Base-by-base conservation (phyloP, 202 grass and related monocot species). In the Zoysia matrella region DNA sequence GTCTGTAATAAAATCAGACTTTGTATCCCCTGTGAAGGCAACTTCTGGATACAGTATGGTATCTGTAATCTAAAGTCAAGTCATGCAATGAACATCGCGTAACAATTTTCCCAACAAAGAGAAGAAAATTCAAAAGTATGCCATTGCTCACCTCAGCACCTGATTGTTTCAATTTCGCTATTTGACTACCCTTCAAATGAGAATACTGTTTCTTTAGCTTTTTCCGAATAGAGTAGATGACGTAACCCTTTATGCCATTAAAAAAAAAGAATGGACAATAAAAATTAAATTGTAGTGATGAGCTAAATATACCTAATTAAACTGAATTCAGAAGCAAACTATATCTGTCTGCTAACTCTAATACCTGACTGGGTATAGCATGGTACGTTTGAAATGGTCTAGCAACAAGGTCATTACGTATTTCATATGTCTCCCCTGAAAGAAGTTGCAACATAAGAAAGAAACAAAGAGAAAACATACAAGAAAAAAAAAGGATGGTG, bases 351-450 rank as follows among this genome's bases (percentile, higher is more conserved):
- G 15, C 53, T 78, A 81, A 68, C 60, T 78, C 49, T 69, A 84
- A 58, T 83, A 95, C 93, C 91, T 99, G 89, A 74, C 96, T 95
- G 57, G 96, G 93, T 83, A 99, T 87, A 81, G 90, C 78, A 85
- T 95, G 96, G 69, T 92, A 87, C 55, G 92, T 99, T 82, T 89
- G 87, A 78, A 99, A 95, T 87, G 93, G 93, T 67, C 91, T 92
- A 47, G 90, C 91, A 85, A 99, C 96, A 89, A 98, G 89, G 76
- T 95, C 91, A 87, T 99, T 99, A 69, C 96, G 85, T 79, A 99
- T 90, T 86, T 99, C 93, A 86, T 95, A 94, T 1, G 96, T 98
- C 81, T 99, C 91, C 57, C 93, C 96, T 99, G 72, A 90, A 70
- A 86, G 45, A 88, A 73, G 15, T 71, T 52, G 71, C 5, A 43